phyloP scores from a whole-genome alignment of 163 green algal species.

The Chlorella variabilis region DNA sequence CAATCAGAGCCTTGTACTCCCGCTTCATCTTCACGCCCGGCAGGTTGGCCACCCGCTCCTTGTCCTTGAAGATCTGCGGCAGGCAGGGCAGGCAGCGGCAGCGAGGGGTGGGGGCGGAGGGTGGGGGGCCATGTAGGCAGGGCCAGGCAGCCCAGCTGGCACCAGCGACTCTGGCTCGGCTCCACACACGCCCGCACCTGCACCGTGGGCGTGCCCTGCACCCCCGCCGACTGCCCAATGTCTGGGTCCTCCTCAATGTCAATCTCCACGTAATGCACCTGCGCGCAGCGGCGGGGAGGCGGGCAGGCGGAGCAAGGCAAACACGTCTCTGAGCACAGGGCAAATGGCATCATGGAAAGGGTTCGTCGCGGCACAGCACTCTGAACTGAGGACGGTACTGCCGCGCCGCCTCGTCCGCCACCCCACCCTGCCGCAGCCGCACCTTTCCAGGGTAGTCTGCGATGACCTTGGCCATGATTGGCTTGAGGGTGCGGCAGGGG shows the following conservation, averaged over 20 bases:
- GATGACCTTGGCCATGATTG: conserved; percentile 92
- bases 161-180: too few species aligned
- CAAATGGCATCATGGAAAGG: too few species aligned
- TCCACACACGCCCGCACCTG: conserved; percentile 67
- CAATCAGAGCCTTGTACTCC: conserved; percentile 90
- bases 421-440: neutral
- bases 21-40: conserved; percentile 97
- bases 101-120: too few species aligned
- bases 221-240: conserved; percentile 93
- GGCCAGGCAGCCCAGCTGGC: too few species aligned
- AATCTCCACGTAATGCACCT: conserved; percentile 95
- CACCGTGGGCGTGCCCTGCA: conserved; percentile 91
- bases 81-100: too few species aligned
- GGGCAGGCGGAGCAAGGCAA: neutral
- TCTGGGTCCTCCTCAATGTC: conserved; percentile 94
- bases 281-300: neutral
- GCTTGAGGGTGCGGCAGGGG: conserved; percentile 96
- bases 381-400: too few species aligned
- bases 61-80: conserved; percentile 64
- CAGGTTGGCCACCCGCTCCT: conserved; percentile 83
- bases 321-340: neutral
- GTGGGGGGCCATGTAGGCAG: too few species aligned
- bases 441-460: conserved; percentile 86
- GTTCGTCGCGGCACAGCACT: too few species aligned
- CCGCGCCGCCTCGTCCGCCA: too few species aligned